Evolutionary conservation across 352 stramenopile genomes (phyloP).

Genomic region (Globisporangium camurandrum): DNA sequence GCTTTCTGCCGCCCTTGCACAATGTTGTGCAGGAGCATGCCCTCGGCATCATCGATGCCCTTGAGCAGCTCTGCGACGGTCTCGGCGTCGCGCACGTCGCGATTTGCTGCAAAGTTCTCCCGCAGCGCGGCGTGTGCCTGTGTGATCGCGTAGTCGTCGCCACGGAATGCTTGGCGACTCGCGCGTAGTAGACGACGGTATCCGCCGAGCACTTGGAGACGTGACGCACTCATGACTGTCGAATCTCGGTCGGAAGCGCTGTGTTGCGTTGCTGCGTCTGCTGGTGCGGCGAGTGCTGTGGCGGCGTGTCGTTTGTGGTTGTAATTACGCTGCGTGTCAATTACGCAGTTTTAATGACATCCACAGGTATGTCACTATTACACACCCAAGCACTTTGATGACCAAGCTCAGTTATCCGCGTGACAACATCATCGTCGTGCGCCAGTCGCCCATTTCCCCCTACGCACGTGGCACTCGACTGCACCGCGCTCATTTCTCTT

Average conservation of each 20-base stretch:
- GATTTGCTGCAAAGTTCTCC: slow-evolving; percentile 62
- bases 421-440: slow-evolving; percentile 11
- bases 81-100: slow-evolving; percentile 43
- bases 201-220: slow-evolving; percentile 56
- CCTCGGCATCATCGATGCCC: slow-evolving; percentile 72
- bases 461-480: too few relatives aligned
- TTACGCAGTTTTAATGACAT: not conserved
- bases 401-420: too few relatives aligned
- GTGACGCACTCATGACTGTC: slow-evolving; percentile 30
- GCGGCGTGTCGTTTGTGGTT: too few relatives aligned
- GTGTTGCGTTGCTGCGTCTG: not conserved
- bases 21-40: slow-evolving; percentile 83
- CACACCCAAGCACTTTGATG: too few relatives aligned
- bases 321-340: too few relatives aligned
- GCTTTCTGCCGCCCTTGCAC: slow-evolving; percentile 63
- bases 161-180: slow-evolving; percentile 66
- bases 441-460: not conserved
- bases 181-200: slow-evolving; percentile 72
- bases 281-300: too few relatives aligned
- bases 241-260: too few relatives aligned
- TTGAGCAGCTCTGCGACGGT: slow-evolving; percentile 54
- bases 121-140: slow-evolving; percentile 55
- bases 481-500: not conserved
- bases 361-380: not conserved
- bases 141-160: slow-evolving; percentile 49